These are phyloP conservation scores for Xanthoconium stramineum DNA, from an alignment of 768 basidiomycete species.

Conservation along the genomic window DNA sequence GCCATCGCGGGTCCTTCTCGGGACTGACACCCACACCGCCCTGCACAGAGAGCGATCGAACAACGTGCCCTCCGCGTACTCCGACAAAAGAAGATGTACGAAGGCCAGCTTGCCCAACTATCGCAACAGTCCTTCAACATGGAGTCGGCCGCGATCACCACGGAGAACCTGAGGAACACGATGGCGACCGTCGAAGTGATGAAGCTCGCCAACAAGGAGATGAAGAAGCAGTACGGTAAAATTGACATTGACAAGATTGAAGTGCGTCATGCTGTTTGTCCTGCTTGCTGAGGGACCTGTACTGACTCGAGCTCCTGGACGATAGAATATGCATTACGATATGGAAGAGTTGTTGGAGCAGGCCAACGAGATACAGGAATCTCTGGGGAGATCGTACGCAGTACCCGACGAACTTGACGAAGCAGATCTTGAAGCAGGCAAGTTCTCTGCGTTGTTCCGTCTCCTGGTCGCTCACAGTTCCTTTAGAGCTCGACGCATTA, in stretches of 20 bases:
- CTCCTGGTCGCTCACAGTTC: slow-evolving; percentile 1
- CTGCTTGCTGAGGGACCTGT: background rate
- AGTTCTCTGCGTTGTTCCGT: slow-evolving; percentile 17
- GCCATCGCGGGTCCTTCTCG: too few species aligned
- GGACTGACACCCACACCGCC: background rate
- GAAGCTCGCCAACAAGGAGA: slow-evolving; percentile 93
- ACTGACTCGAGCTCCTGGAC: background rate
- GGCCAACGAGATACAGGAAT: slow-evolving; percentile 97
- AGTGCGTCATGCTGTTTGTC: slow-evolving; percentile 43
- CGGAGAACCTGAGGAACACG: slow-evolving; percentile 97
- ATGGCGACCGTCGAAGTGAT: slow-evolving; percentile 99
- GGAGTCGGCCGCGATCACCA: slow-evolving; percentile 92
- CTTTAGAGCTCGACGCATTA: slow-evolving; percentile 87
- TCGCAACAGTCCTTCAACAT: slow-evolving; percentile 97
- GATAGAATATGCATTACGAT: slow-evolving; percentile 89
- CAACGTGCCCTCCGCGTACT: slow-evolving; percentile 90
- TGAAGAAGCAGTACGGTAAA: slow-evolving; percentile 96
- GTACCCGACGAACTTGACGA: slow-evolving; percentile 98
- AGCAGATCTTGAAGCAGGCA: slow-evolving; percentile 94
- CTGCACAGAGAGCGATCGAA: slow-evolving; percentile 76
- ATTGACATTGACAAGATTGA: slow-evolving; percentile 98
- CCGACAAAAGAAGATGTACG: slow-evolving; percentile 96
- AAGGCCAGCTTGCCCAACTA: slow-evolving; percentile 85
- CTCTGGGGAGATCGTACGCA: slow-evolving; percentile 87
- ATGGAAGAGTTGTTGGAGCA: slow-evolving; percentile 98